Conservation (phyloP, 345 rosid genomes). For the Melastoma malabathricum region DNA sequence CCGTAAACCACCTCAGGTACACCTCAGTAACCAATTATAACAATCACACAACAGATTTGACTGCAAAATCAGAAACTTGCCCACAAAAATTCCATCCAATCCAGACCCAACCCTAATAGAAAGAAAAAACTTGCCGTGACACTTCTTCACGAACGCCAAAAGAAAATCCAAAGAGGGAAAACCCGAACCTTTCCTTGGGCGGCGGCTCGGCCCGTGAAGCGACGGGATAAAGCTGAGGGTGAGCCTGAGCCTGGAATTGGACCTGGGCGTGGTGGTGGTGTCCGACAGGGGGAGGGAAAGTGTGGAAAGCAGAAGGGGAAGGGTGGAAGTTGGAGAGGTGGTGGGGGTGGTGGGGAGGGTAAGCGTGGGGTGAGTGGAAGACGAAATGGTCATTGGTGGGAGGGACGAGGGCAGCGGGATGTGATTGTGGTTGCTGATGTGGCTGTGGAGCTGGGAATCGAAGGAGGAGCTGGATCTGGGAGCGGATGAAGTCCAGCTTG, state of each 20-base stretch:
- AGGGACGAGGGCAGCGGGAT: not conserved
- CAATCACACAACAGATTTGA: too few species aligned
- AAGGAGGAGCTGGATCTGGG: constrained; percentile 20
- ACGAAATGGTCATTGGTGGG: constrained; percentile 9
- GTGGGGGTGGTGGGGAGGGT: constrained; percentile 10
- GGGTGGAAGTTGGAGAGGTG: constrained; percentile 12
- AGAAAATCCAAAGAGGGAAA: not conserved
- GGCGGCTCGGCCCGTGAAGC: constrained; percentile 2
- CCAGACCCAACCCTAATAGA: not conserved
- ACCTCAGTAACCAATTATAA: too few species aligned
- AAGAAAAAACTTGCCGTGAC: not conserved
- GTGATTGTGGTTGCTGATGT: constrained; percentile 1
- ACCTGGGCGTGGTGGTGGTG: not conserved
- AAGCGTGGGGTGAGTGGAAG: not conserved
- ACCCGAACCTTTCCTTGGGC: constrained; percentile 6
- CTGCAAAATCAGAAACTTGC: too few species aligned
- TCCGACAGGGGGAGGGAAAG: constrained; percentile 5
- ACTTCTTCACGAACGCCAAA: not conserved
- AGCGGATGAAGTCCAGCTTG: constrained; percentile 22
- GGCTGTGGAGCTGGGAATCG: constrained; percentile 8
- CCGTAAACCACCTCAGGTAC: too few species aligned
- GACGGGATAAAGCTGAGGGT: too few species aligned
- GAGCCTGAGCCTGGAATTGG: not conserved
- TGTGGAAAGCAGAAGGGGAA: constrained; percentile 11
- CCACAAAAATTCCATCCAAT: too few species aligned